Evolutionary conservation across 1,284 basidiomycete genomes (phyloP).

Genomic region (Ganoderma sinense): DNA sequence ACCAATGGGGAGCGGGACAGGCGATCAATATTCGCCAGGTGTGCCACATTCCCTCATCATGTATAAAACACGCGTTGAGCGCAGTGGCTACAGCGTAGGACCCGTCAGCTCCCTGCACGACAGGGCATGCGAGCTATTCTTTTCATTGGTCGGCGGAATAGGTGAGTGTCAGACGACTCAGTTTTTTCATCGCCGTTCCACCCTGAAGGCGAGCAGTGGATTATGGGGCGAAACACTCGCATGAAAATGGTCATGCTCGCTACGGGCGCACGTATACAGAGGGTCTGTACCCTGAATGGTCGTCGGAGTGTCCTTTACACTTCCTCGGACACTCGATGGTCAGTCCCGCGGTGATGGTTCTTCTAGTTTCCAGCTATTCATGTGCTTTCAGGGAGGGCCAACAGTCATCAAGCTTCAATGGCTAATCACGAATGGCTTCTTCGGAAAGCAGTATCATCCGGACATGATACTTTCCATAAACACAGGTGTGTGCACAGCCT

Average conservation of each 20-base stretch:
- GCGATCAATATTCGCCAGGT: conserved; percentile 46
- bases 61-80: background rate
- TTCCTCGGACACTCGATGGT: conserved; percentile 65
- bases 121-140: conserved; percentile 65
- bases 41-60: conserved; percentile 13
- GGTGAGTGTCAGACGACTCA: conserved; percentile 36
- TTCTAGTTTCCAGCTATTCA: too few species aligned
- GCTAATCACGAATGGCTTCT: conserved; percentile 50
- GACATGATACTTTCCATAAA: conserved; percentile 58
- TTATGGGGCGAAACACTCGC: conserved; percentile 50
- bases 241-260: conserved; percentile 46
- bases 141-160: conserved; percentile 56
- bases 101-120: conserved; percentile 65
- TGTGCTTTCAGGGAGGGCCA: conserved; percentile 50
- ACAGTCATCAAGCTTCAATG: conserved; percentile 57
- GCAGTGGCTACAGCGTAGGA: conserved; percentile 47
- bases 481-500: conserved; percentile 42
- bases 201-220: conserved; percentile 40
- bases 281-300: conserved; percentile 61
- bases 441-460: conserved; percentile 46
- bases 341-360: conserved; percentile 14
- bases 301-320: conserved; percentile 51
- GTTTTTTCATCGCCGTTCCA: too few species aligned
- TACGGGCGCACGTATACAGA: conserved; percentile 50
- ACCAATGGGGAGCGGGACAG: conserved; percentile 27